phyloP scores from a whole-genome alignment of 768 basidiomycete genomes.

The Galerina sulciceps region DNA sequence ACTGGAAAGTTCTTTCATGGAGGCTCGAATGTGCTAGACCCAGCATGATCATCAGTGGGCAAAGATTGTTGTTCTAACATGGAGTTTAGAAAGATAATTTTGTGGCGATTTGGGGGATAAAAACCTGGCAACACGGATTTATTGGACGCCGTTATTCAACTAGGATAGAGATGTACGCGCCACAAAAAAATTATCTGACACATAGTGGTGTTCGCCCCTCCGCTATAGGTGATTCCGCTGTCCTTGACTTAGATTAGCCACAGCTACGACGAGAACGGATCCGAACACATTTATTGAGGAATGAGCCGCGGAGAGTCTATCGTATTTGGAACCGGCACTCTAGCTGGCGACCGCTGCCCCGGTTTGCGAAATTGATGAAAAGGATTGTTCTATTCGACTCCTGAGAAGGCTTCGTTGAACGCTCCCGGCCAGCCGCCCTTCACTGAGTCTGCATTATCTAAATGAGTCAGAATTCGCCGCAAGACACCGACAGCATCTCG shows the following conservation, averaged over 20 bases:
- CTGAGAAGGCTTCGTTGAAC: background rate
- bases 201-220: conserved; percentile 1
- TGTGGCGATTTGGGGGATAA: no score
- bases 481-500: background rate
- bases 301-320: background rate
- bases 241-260: background rate
- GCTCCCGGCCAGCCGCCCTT: background rate
- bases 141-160: background rate
- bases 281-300: background rate
- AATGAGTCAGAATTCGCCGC: background rate
- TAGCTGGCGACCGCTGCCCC: conserved; percentile 1
- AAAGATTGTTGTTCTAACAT: no score
- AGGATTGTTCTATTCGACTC: background rate
- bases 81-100: no score
- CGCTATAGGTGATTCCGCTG: background rate
- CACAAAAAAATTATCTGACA: conserved; percentile 12
- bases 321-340: no score
- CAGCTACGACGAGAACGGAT: background rate
- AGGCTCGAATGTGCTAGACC: background rate
- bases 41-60: no score
- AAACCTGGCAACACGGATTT: background rate
- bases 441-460: no score
- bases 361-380: conserved; percentile 7
- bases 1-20: background rate
- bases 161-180: background rate